A percentile compares a stretch with the other conserved stretches of the same genome.
Conservation (phyloP, 2,329 filamentous ascomycete species). For the Penicillium brasilianum region DNA sequence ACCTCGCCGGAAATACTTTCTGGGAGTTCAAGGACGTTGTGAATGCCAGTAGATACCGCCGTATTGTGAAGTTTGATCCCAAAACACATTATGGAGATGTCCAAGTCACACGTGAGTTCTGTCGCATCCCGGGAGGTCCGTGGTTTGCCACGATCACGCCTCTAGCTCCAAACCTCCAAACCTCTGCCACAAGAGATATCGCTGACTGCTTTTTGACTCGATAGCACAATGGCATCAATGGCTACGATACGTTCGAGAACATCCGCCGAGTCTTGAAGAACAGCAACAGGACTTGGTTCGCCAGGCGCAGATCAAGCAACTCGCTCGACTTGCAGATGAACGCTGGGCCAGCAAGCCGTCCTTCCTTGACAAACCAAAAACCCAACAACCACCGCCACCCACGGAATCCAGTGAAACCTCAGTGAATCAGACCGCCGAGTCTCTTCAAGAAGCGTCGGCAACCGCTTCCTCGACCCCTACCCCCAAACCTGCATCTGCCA, state of each 20-base stretch:
- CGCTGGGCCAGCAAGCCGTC: slow-evolving; percentile 65
- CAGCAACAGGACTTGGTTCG: slow-evolving; percentile 63
- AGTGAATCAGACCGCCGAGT: slow-evolving; percentile 41
- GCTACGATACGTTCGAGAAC: slow-evolving; percentile 65
- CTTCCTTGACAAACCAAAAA: slow-evolving; percentile 61
- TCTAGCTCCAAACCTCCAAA: neutral
- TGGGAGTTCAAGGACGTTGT: slow-evolving; percentile 68
- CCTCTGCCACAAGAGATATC: slow-evolving; percentile 1
- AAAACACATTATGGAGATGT: slow-evolving; percentile 64
- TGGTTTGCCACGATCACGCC: neutral
- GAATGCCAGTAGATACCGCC: slow-evolving; percentile 59
- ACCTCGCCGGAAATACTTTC: slow-evolving; percentile 68
- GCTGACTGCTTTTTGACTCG: slow-evolving; percentile 23
- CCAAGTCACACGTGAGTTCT: slow-evolving; percentile 60
- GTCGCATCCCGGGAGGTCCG: slow-evolving; percentile 4
- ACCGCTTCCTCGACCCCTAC: slow-evolving; percentile 5
- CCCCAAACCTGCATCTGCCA: slow-evolving; percentile 14
- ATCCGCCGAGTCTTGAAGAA: slow-evolving; percentile 63
- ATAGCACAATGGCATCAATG: slow-evolving; percentile 71
- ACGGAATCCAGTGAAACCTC: slow-evolving; percentile 51
- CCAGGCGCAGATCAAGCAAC: slow-evolving; percentile 62
- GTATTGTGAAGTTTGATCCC: slow-evolving; percentile 62
- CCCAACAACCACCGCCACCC: slow-evolving; percentile 54
- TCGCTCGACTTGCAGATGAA: slow-evolving; percentile 64
- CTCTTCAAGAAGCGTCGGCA: slow-evolving; percentile 24